Base-by-base conservation (phyloP, 2,329 filamentous ascomycete species). In the Epichloe sibirici region DNA sequence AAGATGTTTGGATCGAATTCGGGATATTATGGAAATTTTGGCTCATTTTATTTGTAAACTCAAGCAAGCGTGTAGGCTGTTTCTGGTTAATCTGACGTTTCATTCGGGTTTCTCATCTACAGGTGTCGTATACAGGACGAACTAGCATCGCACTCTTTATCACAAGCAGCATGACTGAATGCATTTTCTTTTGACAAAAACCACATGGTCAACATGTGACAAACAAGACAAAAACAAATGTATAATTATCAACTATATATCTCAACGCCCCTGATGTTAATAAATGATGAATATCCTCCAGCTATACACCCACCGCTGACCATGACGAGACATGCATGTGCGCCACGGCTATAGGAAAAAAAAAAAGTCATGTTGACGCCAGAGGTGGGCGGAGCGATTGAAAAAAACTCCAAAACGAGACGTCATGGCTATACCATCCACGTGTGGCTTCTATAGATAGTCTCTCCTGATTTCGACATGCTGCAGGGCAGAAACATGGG, bases 261-360 rank as follows among this genome's bases (percentile, higher is more conserved):
- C 42, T 57, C 39, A 56, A 55, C 57, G 55, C 57, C 53, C 51
- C 45, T 49, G 47, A 58, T 55, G 56, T 53, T 58, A 57, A 57
- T 48, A 45, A 43, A 45, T 53, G 52, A 51, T 45, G 44, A 38
- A 48, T 31, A 39, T 12, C 9, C 31, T 54, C 51, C 55, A 42
- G 39, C 53, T 52, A 51, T 9, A 31, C 28, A 46, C 44, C 15
- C n/a, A 44, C 21, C 15, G 3, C 42, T 21, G 21, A 21, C 42
- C 42, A 44, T 13, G 42, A 25, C 17, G 13, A 39, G 38, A 3
- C 5, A 39, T 6, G n/a, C 13, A 0, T n/a, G 37, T 15, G 28
- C 3, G 3, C 28, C 31, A 4, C 9, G 31, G 31, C 31, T 31
- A 31, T 31, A 31, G 31, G 1, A 21, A 21, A 21, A 4, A 17